These are phyloP conservation scores for Hypoxylon rickii DNA, from an alignment of 495 filamentous ascomycete genomes.

Conservation along the genomic window DNA sequence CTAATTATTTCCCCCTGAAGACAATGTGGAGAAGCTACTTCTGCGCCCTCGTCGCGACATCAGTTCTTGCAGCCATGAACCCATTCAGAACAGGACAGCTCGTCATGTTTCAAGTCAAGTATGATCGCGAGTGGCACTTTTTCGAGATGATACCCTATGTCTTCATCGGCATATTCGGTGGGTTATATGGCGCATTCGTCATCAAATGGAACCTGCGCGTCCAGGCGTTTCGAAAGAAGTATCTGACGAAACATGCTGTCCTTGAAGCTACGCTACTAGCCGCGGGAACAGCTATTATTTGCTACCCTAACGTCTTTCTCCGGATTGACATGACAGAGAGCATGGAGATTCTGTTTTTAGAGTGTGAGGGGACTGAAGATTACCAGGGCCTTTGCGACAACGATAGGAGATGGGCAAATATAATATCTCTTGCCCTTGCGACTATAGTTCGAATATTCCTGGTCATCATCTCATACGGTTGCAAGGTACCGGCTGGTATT, in stretches of 20 bases:
- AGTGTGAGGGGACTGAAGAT: conserved; percentile 92
- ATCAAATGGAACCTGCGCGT: conserved; percentile 97
- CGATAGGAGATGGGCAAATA: conserved; percentile 76
- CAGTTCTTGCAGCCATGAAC: conserved; percentile 93
- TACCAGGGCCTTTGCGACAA: conserved; percentile 89
- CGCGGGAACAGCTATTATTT: conserved; percentile 81
- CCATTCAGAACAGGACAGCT: conserved; percentile 97
- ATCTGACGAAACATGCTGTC: conserved; percentile 81
- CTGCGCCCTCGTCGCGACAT: conserved; percentile 94
- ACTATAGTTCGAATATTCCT: conserved; percentile 80
- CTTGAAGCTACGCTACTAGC: conserved; percentile 88
- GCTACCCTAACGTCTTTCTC: conserved; percentile 94
- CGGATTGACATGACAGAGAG: conserved; percentile 99
- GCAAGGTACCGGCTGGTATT: conserved; percentile 96
- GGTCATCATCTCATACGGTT: conserved; percentile 96
- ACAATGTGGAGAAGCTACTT: conserved; percentile 99
- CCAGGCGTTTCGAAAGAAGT: conserved; percentile 94
- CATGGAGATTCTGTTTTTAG: conserved; percentile 96
- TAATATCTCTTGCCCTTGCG: conserved; percentile 77
- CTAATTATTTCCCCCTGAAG: conserved; percentile 95
- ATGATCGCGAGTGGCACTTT: conserved; percentile 97
- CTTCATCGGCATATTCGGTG: conserved; percentile 89
- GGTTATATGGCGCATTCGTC: conserved; percentile 93
- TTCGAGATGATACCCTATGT: conserved; percentile 95
- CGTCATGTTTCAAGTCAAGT: conserved; percentile 98